phyloP scores from a whole-genome alignment of 306 rosid genomes.

The Cucumis cinereus region DNA sequence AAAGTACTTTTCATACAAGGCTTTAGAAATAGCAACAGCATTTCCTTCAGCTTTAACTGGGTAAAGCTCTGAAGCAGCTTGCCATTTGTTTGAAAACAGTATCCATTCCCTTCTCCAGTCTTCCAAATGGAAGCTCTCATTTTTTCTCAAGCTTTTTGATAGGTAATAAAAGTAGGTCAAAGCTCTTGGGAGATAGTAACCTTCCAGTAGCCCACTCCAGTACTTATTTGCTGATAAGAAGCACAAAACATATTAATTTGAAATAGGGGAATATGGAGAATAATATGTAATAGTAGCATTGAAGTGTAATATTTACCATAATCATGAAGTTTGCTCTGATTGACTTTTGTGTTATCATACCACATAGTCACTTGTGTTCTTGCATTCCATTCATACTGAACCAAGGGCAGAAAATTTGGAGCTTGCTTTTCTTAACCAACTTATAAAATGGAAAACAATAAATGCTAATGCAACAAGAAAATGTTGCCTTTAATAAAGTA shows the following conservation, averaged over 20 bases:
- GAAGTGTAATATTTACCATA: conserved; percentile 42
- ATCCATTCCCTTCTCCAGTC: conserved; percentile 92
- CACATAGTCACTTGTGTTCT: conserved; percentile 95
- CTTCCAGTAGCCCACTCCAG: conserved; percentile 71
- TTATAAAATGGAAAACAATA: not conserved
- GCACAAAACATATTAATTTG: not conserved
- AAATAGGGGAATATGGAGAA: not conserved
- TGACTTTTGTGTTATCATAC: conserved; percentile 57
- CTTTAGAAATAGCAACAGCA: conserved; percentile 52
- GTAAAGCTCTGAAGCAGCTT: conserved; percentile 53
- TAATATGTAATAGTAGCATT: not conserved
- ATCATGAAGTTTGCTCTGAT: conserved; percentile 82
- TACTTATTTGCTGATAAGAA: conserved; percentile 54
- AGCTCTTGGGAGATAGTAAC: conserved; percentile 86
- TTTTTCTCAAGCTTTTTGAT: conserved; percentile 46
- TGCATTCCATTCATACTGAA: conserved; percentile 95
- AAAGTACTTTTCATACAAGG: conserved; percentile 48
- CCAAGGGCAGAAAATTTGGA: not conserved
- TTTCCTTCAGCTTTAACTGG: conserved; percentile 57
- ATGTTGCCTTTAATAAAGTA: not conserved
- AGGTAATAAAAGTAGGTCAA: conserved; percentile 47
- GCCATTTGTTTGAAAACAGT: conserved; percentile 68
- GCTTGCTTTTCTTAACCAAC: not conserved
- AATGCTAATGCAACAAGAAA: not conserved
- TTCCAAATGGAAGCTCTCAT: conserved; percentile 37